Evolutionary conservation across 2,329 filamentous ascomycete genomes (phyloP), one percentile per base, ranked within the genome.

Genomic region (Thelonectria rubi): DNA sequence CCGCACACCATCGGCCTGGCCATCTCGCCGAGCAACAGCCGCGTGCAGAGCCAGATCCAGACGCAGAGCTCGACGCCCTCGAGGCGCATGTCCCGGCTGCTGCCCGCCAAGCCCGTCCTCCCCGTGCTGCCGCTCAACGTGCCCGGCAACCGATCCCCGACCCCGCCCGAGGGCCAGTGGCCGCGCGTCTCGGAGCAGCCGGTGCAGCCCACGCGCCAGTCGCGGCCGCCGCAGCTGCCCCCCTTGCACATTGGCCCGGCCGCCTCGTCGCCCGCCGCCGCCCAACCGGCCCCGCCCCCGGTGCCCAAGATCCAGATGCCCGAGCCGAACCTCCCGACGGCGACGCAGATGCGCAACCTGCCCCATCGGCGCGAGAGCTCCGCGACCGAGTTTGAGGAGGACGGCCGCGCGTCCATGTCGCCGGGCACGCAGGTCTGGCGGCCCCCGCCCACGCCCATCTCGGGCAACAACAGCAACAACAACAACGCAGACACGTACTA

Each of bases 381-480:
- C 58, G 74, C 84, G 64, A 81, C 83, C 9, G 79, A 86, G 73
- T 82, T 86, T 60, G 83, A 86, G 62, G 80, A 86, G 73, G 80
- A 84, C 67, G 75, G 82, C 61, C 74, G 75, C 59, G 50, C 75
- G 67, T 75, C 79, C 46, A 47, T 69, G 48, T 74, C 76, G 3
- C 72, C 70, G 21, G 77, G 51, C 68, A 79, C 65, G n/a, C 78
- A 81, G 57, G 79, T 85, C 47, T 86, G 84, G 84, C 76, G 81
- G 12, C 82, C 81, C 6, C 82, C 83, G 0, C 78, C 80, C 2
- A 80, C 79, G 18, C 80, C 82, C 1, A 74, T 77, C 42, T 81
- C 81, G 2, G 80, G 80, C 0, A 77, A 78, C 2, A 78, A n/a
- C n/a, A n/a, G n/a, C n/a, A n/a, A n/a, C n/a, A n/a, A n/a, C n/a